Base-by-base conservation (phyloP, 1,284 basidiomycete species). In the Ganoderma boninense region DNA sequence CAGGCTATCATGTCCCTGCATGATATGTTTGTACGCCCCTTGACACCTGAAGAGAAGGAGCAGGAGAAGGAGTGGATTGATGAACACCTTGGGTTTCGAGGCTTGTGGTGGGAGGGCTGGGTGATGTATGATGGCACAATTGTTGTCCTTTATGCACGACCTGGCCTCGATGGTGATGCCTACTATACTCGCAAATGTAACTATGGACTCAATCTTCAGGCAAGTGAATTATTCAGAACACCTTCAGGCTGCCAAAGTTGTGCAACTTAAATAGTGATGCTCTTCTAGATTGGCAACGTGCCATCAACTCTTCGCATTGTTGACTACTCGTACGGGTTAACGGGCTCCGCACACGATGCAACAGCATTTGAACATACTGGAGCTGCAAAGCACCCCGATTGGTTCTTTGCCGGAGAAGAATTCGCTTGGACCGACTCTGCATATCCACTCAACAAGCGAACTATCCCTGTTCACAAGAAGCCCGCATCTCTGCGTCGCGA, bases 41-140 rank as follows among this genome's bases (percentile, higher is more conserved):
- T 82, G 6, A 81, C 79, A 49, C 61, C 65, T 29, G 80, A 75
- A 26, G 81, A 83, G 66, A 83, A n/a, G n/a, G n/a, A n/a, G n/a
- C n/a, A n/a, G n/a, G n/a, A 82, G 68, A 83, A 84, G 75, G 13
- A 67, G 14, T 84, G 80, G 82, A 78, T 83, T 20, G 79, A 81
- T 64, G 26, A 79, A 11, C 73, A 77, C 14, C 20, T 80, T 23
- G 79, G 79, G 7, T 83, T 81, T 65, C 40, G 52, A 29, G 79
- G 78, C 23, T 40, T 65, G 3, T 83, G 80, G 82, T 23, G 40
- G 16, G 52, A 65, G 8, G 64, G 64, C 29, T 65, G 64, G 64
- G 42, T 65, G 16, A 76, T 83, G 49, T 81, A 83, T 20, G 82
- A 84, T 77, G 81, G 83, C 1, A 84, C 79, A 2, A 70, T 82